Evolutionary conservation across 2,329 filamentous ascomycete genomes (phyloP), one percentile per base, ranked within the genome.

Genomic region (Arthrobotrys sinensis): DNA sequence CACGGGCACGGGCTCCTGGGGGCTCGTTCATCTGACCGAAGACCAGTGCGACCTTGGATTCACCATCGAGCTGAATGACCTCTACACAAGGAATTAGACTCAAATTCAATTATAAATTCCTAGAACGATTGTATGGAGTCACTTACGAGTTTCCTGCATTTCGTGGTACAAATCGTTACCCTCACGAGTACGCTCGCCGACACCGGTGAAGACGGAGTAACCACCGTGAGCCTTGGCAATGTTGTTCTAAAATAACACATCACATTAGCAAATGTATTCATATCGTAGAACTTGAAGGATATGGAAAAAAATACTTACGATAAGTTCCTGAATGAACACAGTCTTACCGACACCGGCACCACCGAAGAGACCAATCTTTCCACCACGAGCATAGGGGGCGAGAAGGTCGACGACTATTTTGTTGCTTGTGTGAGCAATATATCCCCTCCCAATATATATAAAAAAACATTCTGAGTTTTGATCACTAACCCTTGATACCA

Each of bases 1-100:
- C 96, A 97, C 96, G 95, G 86, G 96, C 96, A 94, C 96, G 96
- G 85, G 96, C 96, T 90, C 96, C 96, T 81, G 96, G 96, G 86
- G 96, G 96, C 90, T 99, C 96, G 91, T 99, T 99, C 96, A 99
- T 99, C 90, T 99, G 96, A 90, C 96, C 96, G 89, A 99, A 99
- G 83, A 99, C 96, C 83, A 99, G 89, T 81, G 96, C 93, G 89
- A 98, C 96, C 92, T 99, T 99, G 87, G 96, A 98, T 85, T 97
- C 95, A 87, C 96, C 96, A 82, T 99, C 96, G 82, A 99, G 93
- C 88, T 99, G 91, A 88, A 99, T 99, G 90, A 99, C 96, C 85
- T 93, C 81, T 82, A 69, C 50, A 63, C 10, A 55, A 36, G 10
- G 60, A 21, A 48, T 55, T 64, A 63, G 53, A 43, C 36, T 24